A percentile compares a stretch with the other conserved stretches of the same genome.
Conservation (phyloP, 1,284 basidiomycete genomes). For the Meira nashicola region DNA sequence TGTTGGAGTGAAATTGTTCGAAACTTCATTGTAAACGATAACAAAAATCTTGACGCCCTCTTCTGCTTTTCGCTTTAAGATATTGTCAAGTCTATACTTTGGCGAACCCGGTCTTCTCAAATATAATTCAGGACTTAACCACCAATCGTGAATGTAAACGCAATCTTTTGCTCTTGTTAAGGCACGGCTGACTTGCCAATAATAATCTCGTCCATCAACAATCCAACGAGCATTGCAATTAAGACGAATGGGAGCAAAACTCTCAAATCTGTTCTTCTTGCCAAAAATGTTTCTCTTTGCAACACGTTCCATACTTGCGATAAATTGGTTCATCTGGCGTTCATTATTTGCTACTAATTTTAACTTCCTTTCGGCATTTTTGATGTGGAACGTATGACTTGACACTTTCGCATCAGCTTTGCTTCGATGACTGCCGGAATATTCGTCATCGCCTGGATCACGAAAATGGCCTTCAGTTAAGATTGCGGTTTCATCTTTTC, state of each 20-base stretch:
- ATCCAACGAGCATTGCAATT: slow-evolving; percentile 97
- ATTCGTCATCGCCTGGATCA: slow-evolving; percentile 57
- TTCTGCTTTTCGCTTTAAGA: slow-evolving; percentile 86
- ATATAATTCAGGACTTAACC: slow-evolving; percentile 65
- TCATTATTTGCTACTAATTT: slow-evolving; percentile 86
- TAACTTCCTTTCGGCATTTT: slow-evolving; percentile 82
- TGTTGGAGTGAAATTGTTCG: slow-evolving; percentile 76
- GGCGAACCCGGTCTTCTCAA: slow-evolving; percentile 77
- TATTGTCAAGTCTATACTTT: slow-evolving; percentile 78
- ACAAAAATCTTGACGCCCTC: slow-evolving; percentile 96
- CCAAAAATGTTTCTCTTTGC: slow-evolving; percentile 71
- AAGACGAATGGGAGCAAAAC: slow-evolving; percentile 85
- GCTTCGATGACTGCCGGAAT: background rate
- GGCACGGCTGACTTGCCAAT: slow-evolving; percentile 77
- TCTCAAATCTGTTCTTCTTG: slow-evolving; percentile 65
- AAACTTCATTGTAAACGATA: slow-evolving; percentile 82
- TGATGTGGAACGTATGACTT: slow-evolving; percentile 87
- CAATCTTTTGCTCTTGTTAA: slow-evolving; percentile 82
- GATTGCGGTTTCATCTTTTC: slow-evolving; percentile 38
- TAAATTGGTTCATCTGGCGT: slow-evolving; percentile 95
- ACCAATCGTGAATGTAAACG: slow-evolving; percentile 54
- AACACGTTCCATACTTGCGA: slow-evolving; percentile 81
- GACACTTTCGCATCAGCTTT: slow-evolving; percentile 47
- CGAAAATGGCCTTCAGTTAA: slow-evolving; percentile 42
- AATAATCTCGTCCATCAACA: slow-evolving; percentile 72